Conservation (phyloP, 108 stramenopile genomes). For the Stephanodiscus triporus region DNA sequence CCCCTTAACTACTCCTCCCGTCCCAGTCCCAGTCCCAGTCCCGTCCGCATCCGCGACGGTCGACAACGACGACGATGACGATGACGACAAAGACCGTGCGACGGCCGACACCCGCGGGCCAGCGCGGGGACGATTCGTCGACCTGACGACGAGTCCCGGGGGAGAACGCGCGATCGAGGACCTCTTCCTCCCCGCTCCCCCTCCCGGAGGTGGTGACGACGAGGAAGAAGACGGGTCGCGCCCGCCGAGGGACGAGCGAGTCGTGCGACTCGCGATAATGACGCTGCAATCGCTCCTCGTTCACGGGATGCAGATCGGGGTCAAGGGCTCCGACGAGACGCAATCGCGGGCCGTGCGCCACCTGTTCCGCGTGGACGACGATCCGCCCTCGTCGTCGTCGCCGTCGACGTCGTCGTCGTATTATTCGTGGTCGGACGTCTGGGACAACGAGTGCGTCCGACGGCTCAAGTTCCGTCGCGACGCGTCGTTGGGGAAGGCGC, state of each 20-base stretch:
- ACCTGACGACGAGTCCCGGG: constrained; percentile 48
- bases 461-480: constrained; percentile 65
- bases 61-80: no score
- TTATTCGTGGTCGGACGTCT: constrained; percentile 19
- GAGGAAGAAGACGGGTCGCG: not conserved
- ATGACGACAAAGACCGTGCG: no score
- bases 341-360: constrained; percentile 58
- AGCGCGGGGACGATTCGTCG: constrained; percentile 55
- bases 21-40: no score
- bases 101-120: not conserved
- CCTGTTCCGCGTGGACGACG: constrained; percentile 35
- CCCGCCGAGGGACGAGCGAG: constrained; percentile 10
- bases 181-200: constrained; percentile 32
- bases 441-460: constrained; percentile 50
- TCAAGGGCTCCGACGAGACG: constrained; percentile 59
- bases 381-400: not conserved
- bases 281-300: constrained; percentile 68
- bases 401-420: not conserved
- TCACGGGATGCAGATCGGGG: constrained; percentile 64
- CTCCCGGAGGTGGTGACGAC: not conserved
- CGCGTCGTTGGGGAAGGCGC: constrained; percentile 44
- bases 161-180: constrained; percentile 54
- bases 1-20: no score
- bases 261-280: constrained; percentile 56
- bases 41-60: no score